Evolutionary conservation across 306 rosid genomes (phyloP), one percentile per base, ranked within the genome.

Genomic region (Trichosanthes truncata): DNA sequence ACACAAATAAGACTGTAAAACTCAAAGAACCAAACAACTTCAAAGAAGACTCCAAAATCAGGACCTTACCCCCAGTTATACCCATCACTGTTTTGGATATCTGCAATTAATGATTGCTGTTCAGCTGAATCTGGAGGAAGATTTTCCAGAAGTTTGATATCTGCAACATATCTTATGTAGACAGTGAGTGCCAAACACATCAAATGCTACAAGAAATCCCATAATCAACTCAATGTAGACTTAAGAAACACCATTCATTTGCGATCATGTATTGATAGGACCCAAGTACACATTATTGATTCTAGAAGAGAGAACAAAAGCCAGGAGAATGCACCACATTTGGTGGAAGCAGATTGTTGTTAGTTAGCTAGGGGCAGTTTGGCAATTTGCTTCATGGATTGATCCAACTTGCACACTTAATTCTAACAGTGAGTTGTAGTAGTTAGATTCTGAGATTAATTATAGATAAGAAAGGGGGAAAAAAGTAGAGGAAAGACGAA

Each of bases 1-100:
- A 78, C 20, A 67, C 25, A 69, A 82, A 71, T 72, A 78, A 85
- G 79, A 46, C 81, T 80, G 26, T 26, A 77, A 46, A 38, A 29
- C 73, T 69, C 29, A 33, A 61, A 73, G 79, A 79, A 52, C 52
- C 69, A 49, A 33, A 59, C 78, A 82, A 51, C 33, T 74, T 60
- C 77, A 51, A 51, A 74, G 71, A 77, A 74, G 49, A 33, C 43
- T 13, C 68, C 52, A 80, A 29, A 48, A n/a, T 69, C 40, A 79
- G 82, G 49, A 80, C 62, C 88, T 67, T 90, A 92, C 98, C 98
- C 98, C 98, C 98, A 95, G 81, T 95, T 95, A 85, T 88, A 95
- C 36, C 91, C 98, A 88, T 95, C 97, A 25, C 80, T 74, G 29
- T 91, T 77, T 90, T 91, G 92, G 89, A 89, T 84, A 78, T 89